Evolutionary conservation across 805 yeast species (phyloP).

Genomic region (Dipodascus geniculatus): DNA sequence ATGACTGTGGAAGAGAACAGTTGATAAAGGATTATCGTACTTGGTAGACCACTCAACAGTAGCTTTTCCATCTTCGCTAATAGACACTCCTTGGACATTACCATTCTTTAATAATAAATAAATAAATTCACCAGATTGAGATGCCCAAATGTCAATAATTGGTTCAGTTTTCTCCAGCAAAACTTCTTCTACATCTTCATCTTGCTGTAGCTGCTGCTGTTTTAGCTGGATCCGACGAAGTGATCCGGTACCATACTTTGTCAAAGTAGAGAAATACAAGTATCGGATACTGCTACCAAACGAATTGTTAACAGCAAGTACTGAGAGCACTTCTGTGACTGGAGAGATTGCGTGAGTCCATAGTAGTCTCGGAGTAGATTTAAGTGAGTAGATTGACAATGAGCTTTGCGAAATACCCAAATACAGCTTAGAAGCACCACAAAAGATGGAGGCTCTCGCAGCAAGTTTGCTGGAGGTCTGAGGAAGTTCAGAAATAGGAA

Average conservation of each 20-base stretch:
- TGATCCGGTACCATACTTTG: background rate
- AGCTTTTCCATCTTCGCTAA: background rate
- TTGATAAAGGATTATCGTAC: background rate
- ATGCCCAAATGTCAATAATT: background rate
- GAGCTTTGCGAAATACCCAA: conserved; percentile 2
- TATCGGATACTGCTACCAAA: background rate
- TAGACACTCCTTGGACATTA: background rate
- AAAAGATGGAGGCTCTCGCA: background rate
- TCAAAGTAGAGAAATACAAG: background rate
- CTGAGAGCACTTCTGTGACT: background rate
- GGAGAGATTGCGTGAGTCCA: conserved; percentile 2
- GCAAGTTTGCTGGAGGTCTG: conserved; percentile 1
- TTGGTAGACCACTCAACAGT: background rate
- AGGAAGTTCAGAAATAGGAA: conserved; percentile 1
- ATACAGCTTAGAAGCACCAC: background rate
- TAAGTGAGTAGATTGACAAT: background rate
- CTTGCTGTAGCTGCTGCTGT: background rate
- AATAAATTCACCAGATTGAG: background rate
- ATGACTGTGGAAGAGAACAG: conserved; percentile 6
- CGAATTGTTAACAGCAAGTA: background rate
- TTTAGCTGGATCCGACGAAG: background rate
- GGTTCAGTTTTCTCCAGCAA: background rate
- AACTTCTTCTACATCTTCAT: background rate
- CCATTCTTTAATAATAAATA: conserved; percentile 1
- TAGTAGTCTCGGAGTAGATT: background rate